Evolutionary conservation across 352 stramenopile species (phyloP).

Genomic region (Aphanomyces stellatus): DNA sequence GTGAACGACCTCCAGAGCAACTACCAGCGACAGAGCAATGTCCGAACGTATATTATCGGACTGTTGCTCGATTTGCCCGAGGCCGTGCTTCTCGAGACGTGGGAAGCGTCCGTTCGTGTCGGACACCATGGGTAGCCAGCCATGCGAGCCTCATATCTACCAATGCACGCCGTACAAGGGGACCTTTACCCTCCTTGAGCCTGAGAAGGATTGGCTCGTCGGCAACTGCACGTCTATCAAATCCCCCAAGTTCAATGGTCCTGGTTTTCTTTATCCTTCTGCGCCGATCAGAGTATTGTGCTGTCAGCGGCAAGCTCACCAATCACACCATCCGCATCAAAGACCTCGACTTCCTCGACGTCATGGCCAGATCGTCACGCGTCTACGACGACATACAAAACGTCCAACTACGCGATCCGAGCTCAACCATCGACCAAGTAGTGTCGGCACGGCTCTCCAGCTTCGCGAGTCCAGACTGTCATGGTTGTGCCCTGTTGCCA

Average conservation of each 20-base stretch:
- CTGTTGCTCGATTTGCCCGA: conserved; percentile 54
- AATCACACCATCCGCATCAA: not conserved
- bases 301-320: not conserved
- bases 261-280: not conserved
- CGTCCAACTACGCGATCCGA: not conserved
- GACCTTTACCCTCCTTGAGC: conserved; percentile 12
- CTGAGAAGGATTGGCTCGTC: conserved; percentile 28
- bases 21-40: conserved; percentile 14
- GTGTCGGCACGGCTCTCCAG: not conserved
- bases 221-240: conserved; percentile 33
- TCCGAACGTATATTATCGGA: conserved; percentile 47
- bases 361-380: not conserved
- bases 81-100: conserved; percentile 37
- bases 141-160: conserved; percentile 39
- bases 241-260: conserved; percentile 20
- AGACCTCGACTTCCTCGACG: not conserved
- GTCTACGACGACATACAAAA: not conserved
- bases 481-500: not conserved
- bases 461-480: not conserved
- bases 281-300: not conserved
- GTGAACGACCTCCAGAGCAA: conserved; percentile 31
- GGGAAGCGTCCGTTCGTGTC: conserved; percentile 28
- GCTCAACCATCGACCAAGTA: not conserved
- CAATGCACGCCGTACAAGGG: conserved; percentile 26
- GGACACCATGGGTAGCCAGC: conserved; percentile 28